These are phyloP conservation scores for Blastocrithidia nonstop DNA, from an alignment of 208 protist species.

Conservation along the genomic window DNA sequence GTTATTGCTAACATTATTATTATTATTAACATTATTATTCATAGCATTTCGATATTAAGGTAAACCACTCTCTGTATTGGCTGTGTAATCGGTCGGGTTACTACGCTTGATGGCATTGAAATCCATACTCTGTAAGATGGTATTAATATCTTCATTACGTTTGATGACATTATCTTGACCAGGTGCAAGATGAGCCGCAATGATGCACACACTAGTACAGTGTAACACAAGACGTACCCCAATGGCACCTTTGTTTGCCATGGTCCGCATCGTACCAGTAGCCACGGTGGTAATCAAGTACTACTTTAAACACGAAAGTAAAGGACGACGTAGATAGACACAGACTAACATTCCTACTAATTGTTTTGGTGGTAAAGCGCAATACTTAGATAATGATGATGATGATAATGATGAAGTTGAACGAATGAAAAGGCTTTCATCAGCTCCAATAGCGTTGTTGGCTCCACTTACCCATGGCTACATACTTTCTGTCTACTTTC, in stretches of 20 bases:
- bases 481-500: slow-evolving; percentile 68
- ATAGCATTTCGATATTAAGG: neutral
- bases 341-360: slow-evolving; percentile 75
- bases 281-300: slow-evolving; percentile 44
- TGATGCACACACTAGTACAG: slow-evolving; percentile 67
- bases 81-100: slow-evolving; percentile 21
- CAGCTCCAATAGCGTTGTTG: slow-evolving; percentile 33
- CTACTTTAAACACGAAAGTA: slow-evolving; percentile 36
- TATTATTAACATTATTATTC: neutral
- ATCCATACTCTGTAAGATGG: slow-evolving; percentile 74
- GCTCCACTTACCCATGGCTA: slow-evolving; percentile 49
- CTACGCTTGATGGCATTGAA: slow-evolving; percentile 75
- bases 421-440: slow-evolving; percentile 8
- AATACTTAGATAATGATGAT: no score
- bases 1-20: slow-evolving; percentile 3
- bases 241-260: slow-evolving; percentile 90
- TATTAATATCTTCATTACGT: slow-evolving; percentile 85
- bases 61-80: neutral
- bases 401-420: neutral
- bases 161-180: slow-evolving; percentile 69
- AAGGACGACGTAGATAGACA: slow-evolving; percentile 51
- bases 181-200: slow-evolving; percentile 88
- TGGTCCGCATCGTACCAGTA: slow-evolving; percentile 66
- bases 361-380: slow-evolving; percentile 62
- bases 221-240: slow-evolving; percentile 64